phyloP scores from a whole-genome alignment of 1,284 basidiomycete species.

The Ustilago curta region DNA sequence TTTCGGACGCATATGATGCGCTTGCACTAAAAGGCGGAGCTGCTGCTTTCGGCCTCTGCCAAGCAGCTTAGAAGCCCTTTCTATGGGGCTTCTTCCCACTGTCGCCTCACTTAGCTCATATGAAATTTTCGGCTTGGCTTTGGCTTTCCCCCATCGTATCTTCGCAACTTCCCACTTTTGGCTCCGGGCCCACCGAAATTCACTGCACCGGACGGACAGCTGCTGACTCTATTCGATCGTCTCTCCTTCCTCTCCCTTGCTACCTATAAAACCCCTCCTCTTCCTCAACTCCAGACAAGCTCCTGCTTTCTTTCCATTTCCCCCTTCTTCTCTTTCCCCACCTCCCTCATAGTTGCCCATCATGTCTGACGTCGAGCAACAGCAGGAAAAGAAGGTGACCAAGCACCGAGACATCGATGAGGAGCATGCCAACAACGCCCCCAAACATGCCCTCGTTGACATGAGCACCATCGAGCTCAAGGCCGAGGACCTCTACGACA shows the following conservation, averaged over 20 bases:
- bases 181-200: background rate
- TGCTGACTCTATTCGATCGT: conserved; percentile 14
- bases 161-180: conserved; percentile 9
- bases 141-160: conserved; percentile 5
- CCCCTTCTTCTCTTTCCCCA: conserved; percentile 7
- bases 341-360: conserved; percentile 16
- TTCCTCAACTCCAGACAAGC: conserved; percentile 2
- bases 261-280: background rate
- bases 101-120: too few species aligned
- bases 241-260: background rate
- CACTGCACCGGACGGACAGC: background rate
- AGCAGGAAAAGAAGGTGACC: conserved; percentile 54
- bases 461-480: conserved; percentile 80
- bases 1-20: too few species aligned
- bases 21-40: too few species aligned
- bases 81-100: background rate
- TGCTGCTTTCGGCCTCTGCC: too few species aligned
- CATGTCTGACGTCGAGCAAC: conserved; percentile 47
- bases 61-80: background rate
- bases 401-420: conserved; percentile 58
- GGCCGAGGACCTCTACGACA: conserved; percentile 94
- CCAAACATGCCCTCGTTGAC: conserved; percentile 70
- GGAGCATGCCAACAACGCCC: conserved; percentile 51
- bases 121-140: background rate
- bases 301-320: conserved; percentile 3